phyloP scores from a whole-genome alignment of 2,329 filamentous ascomycete genomes.

The Cercospora berteroae region DNA sequence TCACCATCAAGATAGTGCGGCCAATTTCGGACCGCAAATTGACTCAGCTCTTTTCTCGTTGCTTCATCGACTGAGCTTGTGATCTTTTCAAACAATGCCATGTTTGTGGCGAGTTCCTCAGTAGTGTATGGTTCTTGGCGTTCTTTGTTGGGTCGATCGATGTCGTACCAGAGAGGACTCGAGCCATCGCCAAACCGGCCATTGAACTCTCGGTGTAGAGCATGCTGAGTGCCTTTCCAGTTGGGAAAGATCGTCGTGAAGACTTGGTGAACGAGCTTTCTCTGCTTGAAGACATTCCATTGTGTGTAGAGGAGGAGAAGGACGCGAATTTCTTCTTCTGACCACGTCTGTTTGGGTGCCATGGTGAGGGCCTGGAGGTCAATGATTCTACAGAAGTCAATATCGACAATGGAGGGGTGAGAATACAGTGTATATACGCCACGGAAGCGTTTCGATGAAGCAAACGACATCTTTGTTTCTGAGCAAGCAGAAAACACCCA shows the following conservation, averaged over 20 bases:
- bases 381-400: neutral
- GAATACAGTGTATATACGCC: neutral
- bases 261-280: neutral
- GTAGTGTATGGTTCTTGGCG: neutral
- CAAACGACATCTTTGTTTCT: neutral
- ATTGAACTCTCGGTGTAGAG: neutral
- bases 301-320: neutral
- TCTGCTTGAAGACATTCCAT: neutral
- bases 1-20: neutral
- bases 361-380: neutral
- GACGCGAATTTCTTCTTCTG: neutral
- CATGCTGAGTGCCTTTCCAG: neutral
- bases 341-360: neutral
- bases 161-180: neutral
- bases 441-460: neutral
- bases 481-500: neutral
- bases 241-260: neutral
- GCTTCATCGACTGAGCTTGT: neutral
- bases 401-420: neutral
- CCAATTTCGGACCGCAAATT: neutral
- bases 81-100: neutral
- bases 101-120: neutral
- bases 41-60: neutral
- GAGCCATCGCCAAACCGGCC: neutral
- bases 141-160: neutral